Base-by-base conservation (phyloP, 2,329 filamentous ascomycete species). In the Sporothrix brasiliensis region DNA sequence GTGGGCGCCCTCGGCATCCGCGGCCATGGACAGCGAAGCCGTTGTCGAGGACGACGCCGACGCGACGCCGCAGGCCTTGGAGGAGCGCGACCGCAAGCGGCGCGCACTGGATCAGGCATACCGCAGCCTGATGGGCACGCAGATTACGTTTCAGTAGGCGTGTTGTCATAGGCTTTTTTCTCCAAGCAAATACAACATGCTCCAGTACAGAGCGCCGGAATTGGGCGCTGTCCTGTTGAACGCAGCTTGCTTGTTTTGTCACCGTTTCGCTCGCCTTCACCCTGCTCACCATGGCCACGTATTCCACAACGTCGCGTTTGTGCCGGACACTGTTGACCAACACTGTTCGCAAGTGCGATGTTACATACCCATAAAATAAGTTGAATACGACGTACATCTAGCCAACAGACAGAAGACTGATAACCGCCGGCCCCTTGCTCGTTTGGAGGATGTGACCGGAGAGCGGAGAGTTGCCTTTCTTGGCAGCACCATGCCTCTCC, bases 81-180 rank as follows among this genome's bases (percentile, higher is more conserved):
- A 84, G 73, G 80, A 81, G 68, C 85, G 83, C 72, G 89, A 89
- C 74, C 84, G 87, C 73, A 97, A 97, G 81, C 85, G 92, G 56
- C 89, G 92, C 77, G 90, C 90, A 0, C 82, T 97, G 2, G 90
- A 96, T 67, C 88, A 94, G 76, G 89, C 95, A 5, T 96, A 93
- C 75, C 87, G 86, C 73, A 92, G 90, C 70, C 81, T 97, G 75
- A 92, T 92, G 79, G 89, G 87, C 47, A 87, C 86, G 76, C 88
- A 89, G 73, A 86, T 94, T 67, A 92, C 88, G 0, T 93, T 91
- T 75, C 47, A 30, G 27, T 66, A 50, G 27, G 34, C 2, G 14
- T 54, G 11, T 53, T 14, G n/a, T 14, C 1, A 11, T 16, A 47
- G 41, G 14, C 11, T 4, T 0, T 47, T 16, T 16, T 47, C 44